A percentile compares a stretch with the other conserved stretches of the same genome.
Conservation (phyloP, 2,329 filamentous ascomycete genomes). For the Ophiostoma pallidulum region DNA sequence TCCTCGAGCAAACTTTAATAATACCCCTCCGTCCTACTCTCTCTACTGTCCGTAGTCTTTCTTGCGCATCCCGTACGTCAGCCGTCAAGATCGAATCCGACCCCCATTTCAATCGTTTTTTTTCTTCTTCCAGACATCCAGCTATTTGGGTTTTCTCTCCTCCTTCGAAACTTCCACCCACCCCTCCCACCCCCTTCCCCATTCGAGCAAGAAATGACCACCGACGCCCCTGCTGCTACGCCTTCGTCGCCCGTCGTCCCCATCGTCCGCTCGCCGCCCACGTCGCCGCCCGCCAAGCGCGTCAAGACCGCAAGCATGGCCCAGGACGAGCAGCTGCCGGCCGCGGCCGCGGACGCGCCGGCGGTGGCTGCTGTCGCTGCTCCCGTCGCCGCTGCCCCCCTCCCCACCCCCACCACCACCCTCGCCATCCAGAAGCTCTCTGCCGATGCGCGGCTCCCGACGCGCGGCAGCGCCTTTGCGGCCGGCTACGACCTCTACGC, state of each 20-base stretch:
- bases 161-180: not conserved
- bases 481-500: constrained; percentile 93
- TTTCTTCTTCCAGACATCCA: not conserved
- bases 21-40: too few relatives aligned
- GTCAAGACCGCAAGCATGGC: constrained; percentile 50
- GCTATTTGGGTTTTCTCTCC: too few relatives aligned
- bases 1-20: too few relatives aligned
- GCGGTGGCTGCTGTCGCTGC: constrained; percentile 12
- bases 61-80: too few relatives aligned
- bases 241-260: constrained; percentile 14
- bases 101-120: too few relatives aligned
- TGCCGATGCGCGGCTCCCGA: constrained; percentile 69
- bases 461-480: constrained; percentile 77
- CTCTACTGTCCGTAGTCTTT: too few relatives aligned
- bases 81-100: not conserved
- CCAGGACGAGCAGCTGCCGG: constrained; percentile 20
- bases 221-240: constrained; percentile 8
- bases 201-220: constrained; percentile 8
- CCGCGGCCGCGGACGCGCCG: constrained; percentile 26
- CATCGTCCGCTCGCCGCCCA: constrained; percentile 44
- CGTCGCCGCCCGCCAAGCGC: constrained; percentile 71
- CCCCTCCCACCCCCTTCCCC: not conserved
- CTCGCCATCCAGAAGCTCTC: constrained; percentile 85
- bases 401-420: constrained; percentile 22
- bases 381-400: constrained; percentile 18